Percentiles rank a stretch among this genome's conserved stretches.
These are phyloP conservation scores for Neoboletus magnificus DNA, from an alignment of 768 basidiomycete genomes.

Conservation along the genomic window DNA sequence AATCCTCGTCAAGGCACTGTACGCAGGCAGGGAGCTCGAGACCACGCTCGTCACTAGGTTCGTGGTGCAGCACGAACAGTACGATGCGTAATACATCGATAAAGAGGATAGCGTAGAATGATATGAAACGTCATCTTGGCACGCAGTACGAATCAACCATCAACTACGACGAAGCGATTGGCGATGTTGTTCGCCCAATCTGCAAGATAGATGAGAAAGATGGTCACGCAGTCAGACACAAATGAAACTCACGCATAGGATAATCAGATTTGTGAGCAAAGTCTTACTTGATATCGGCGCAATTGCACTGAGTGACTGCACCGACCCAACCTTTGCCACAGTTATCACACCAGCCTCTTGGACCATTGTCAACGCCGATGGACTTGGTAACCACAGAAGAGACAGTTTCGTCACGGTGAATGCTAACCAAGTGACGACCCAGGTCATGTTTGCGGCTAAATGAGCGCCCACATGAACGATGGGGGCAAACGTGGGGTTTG, in stretches of 20 bases:
- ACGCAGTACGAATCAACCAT: constrained; percentile 35
- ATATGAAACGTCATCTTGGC: constrained; percentile 31
- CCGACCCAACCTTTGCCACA: constrained; percentile 73
- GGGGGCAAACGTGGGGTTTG: constrained; percentile 87
- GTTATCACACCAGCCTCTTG: constrained; percentile 65
- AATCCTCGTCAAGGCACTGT: constrained; percentile 22
- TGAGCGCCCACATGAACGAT: constrained; percentile 80
- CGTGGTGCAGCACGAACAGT: constrained; percentile 50
- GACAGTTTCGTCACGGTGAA: constrained; percentile 71
- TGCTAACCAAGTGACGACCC: constrained; percentile 83
- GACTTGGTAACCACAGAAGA: constrained; percentile 38
- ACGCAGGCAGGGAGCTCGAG: constrained; percentile 41
- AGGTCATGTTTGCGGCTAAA: constrained; percentile 95
- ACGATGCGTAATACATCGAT: constrained; percentile 63
- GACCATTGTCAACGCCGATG: constrained; percentile 67
- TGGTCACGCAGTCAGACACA: not conserved
- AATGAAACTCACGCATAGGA: constrained; percentile 28
- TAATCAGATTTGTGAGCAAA: constrained; percentile 6
- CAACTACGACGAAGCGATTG: constrained; percentile 40
- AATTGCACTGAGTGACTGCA: constrained; percentile 51
- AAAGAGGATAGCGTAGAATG: constrained; percentile 36
- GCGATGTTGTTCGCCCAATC: constrained; percentile 34
- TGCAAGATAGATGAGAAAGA: constrained; percentile 21
- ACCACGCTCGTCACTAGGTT: constrained; percentile 67
- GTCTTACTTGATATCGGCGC: constrained; percentile 60